phyloP scores from a whole-genome alignment of 129 eudicot genomes.

The Kitagawia praeruptora region DNA sequence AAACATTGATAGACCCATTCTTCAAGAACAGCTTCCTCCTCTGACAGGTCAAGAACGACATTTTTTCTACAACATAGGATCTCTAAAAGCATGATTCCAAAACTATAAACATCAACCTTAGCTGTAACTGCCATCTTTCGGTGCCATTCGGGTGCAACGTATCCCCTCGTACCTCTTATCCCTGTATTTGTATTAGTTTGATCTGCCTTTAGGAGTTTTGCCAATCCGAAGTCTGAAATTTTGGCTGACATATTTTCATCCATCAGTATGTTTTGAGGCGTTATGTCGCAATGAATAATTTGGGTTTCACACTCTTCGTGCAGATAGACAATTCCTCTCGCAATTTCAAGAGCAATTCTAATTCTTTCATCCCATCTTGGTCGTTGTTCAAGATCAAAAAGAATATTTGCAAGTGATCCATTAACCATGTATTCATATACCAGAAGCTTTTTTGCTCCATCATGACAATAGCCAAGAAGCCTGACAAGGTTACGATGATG shows the following conservation, averaged over 20 bases:
- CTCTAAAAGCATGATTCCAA: constrained; percentile 4
- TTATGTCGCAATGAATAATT: constrained; percentile 1
- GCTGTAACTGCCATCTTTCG: not conserved
- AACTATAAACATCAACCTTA: constrained; percentile 1
- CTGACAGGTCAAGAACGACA: not conserved
- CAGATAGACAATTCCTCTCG: not conserved
- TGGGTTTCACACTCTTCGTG: constrained; percentile 8
- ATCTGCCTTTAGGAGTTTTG: not conserved
- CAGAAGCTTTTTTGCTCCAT: too few species aligned
- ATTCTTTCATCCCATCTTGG: not conserved
- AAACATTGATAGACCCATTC: constrained; percentile 4
- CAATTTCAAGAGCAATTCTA: not conserved
- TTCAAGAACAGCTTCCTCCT: constrained; percentile 5
- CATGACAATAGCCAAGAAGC: not conserved
- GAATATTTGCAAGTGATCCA: not conserved
- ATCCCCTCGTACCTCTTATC: not conserved
- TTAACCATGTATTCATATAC: not conserved
- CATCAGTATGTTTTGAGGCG: constrained; percentile 3
- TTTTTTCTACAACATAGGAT: not conserved
- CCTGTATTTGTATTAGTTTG: not conserved
- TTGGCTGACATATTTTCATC: not conserved
- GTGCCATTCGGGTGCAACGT: constrained; percentile 4
- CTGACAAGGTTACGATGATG: not conserved
- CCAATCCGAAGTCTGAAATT: constrained; percentile 2
- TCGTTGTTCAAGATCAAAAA: not conserved